Conservation (phyloP, 1,139 yeast species). For the Pneumocystis carinii region DNA sequence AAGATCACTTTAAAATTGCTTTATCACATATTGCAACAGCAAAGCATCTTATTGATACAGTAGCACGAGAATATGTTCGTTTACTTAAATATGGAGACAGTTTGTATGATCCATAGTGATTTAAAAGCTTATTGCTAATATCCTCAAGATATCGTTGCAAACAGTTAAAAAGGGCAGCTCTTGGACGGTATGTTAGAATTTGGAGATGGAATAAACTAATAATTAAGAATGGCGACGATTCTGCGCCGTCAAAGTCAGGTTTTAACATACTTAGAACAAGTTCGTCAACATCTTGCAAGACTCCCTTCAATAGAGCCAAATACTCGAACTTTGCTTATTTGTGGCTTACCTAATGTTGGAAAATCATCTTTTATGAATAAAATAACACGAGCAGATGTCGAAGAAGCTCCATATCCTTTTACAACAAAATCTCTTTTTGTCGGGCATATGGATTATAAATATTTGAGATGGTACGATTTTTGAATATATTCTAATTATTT, state of each 20-base stretch:
- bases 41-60: conserved; percentile 86
- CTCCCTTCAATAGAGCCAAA: conserved; percentile 96
- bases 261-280: conserved; percentile 84
- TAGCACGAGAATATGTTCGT: conserved; percentile 84
- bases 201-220: background rate
- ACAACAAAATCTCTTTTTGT: conserved; percentile 90
- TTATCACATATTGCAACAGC: conserved; percentile 90
- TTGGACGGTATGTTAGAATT: conserved; percentile 40
- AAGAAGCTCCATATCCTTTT: conserved; percentile 97
- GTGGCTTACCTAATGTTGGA: conserved; percentile 99
- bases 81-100: conserved; percentile 94
- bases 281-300: conserved; percentile 97
- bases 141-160: conserved; percentile 63
- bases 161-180: conserved; percentile 93
- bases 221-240: conserved; percentile 79
- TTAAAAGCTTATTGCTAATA: background rate
- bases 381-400: conserved; percentile 96
- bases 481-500: background rate
- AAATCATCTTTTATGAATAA: conserved; percentile 86
- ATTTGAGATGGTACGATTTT: conserved; percentile 48
- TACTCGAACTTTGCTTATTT: conserved; percentile 88
- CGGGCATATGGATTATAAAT: conserved; percentile 96
- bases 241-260: conserved; percentile 91
- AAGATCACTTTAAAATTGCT: conserved; percentile 96
- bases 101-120: conserved; percentile 22